Conservation (phyloP, 306 rosid genomes). For the Ceratonia siliqua region DNA sequence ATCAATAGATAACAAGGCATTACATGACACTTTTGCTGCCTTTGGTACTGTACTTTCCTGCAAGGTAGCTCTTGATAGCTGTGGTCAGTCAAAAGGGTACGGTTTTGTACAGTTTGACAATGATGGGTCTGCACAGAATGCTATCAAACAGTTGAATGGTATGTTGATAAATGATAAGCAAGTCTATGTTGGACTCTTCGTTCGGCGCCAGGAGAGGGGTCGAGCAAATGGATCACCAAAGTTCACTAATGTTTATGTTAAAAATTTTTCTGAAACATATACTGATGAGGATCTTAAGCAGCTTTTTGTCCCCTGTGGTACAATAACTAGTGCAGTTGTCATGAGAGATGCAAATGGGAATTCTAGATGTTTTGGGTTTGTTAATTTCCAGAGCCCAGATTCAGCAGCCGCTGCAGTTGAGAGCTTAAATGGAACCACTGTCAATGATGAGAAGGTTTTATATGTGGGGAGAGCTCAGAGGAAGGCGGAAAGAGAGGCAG, state of each 20-base stretch:
- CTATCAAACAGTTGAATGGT: slow-evolving; percentile 66
- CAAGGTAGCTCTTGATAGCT: slow-evolving; percentile 69
- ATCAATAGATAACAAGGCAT: slow-evolving; percentile 77
- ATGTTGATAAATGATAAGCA: slow-evolving; percentile 77
- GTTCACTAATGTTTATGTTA: slow-evolving; percentile 80
- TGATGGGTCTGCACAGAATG: slow-evolving; percentile 65
- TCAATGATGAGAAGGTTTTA: slow-evolving; percentile 57
- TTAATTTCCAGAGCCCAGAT: slow-evolving; percentile 58
- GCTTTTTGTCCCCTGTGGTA: slow-evolving; percentile 54
- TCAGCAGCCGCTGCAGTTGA: slow-evolving; percentile 73
- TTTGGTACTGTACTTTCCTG: slow-evolving; percentile 85
- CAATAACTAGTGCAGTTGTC: slow-evolving; percentile 65
- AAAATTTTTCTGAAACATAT: slow-evolving; percentile 59
- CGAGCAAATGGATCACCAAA: slow-evolving; percentile 50
- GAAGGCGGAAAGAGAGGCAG: slow-evolving; percentile 73
- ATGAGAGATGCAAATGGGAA: slow-evolving; percentile 69
- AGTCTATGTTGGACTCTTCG: slow-evolving; percentile 65
- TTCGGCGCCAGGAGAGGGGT: slow-evolving; percentile 63
- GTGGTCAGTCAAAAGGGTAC: slow-evolving; percentile 75
- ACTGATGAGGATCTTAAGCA: slow-evolving; percentile 59
- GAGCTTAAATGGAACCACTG: slow-evolving; percentile 54
- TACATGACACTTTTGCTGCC: slow-evolving; percentile 70
- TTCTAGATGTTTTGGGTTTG: slow-evolving; percentile 87
- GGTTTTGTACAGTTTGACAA: slow-evolving; percentile 83
- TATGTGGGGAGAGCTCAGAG: slow-evolving; percentile 84